Conservation (phyloP, 495 filamentous ascomycete genomes). For the Aspergillus asperescens region DNA sequence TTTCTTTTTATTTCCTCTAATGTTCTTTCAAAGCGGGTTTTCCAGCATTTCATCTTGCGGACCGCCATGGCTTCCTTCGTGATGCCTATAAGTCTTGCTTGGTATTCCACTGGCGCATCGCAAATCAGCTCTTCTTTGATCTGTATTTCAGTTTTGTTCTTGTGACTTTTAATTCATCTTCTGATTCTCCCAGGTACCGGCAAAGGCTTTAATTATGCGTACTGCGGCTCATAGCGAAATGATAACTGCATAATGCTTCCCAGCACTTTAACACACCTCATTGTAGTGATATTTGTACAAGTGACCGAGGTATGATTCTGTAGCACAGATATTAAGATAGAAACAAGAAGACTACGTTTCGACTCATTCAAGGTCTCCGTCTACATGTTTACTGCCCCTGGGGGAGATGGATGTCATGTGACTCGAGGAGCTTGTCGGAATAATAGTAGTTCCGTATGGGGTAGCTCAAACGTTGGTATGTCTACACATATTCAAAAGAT, state of each 20-base stretch:
- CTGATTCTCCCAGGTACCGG: not conserved
- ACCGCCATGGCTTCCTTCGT: not conserved
- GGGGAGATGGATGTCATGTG: too few species aligned
- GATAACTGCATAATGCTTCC: not conserved
- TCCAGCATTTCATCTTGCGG: not conserved
- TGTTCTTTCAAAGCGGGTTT: not conserved
- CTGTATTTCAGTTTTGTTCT: slow-evolving; percentile 1
- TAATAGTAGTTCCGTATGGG: too few species aligned
- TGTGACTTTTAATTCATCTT: not conserved
- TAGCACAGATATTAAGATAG: too few species aligned
- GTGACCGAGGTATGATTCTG: too few species aligned
- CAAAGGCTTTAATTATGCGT: not conserved
- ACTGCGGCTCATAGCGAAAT: not conserved
- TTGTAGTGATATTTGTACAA: too few species aligned
- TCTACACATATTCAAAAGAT: too few species aligned
- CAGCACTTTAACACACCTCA: too few species aligned
- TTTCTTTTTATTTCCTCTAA: not conserved
- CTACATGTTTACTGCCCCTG: not conserved
- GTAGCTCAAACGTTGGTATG: too few species aligned
- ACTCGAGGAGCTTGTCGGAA: too few species aligned
- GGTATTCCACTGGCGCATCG: not conserved
- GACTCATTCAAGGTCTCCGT: not conserved
- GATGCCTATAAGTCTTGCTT: not conserved
- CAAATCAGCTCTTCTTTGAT: not conserved
- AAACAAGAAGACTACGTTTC: not conserved